Evolutionary conservation across 495 filamentous ascomycete genomes (phyloP), one percentile per base, ranked within the genome.

Genomic region (Venustampulla echinocandica): DNA sequence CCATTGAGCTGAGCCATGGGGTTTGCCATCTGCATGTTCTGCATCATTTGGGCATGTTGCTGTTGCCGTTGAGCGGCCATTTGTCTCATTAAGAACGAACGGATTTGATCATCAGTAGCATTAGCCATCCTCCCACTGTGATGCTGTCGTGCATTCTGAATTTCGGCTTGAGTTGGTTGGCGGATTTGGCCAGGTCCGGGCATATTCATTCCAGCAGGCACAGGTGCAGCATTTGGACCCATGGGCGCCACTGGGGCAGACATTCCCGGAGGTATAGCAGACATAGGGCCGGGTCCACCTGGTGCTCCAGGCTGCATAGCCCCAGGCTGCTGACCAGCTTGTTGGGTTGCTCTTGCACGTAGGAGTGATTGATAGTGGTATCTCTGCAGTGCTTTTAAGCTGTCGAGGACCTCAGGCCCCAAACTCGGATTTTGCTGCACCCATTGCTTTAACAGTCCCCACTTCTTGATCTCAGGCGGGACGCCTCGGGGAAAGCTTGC

Each of bases 391-490:
- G 57, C 59, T 46, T 73, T 59, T 2, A 87, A 46, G 36, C 69
- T 67, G 10, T 64, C 55, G 5, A 71, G 37, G 21, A 72, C 67
- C 1, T 68, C 57, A 1, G 64, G 56, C 2, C 60, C 56, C 13
- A 69, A 32, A 4, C 50, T 57, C 24, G 69, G 67, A 53, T 80
- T 81, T 36, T 68, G 57, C 1, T 50, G 40, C 1, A 76, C 64
- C 69, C 74, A 84, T 32, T 76, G 63, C 59, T 86, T 89, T 0
- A 93, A 64, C 40, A 84, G 76, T 21, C 70, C 73, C 86, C 86
- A 93, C 45, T 78, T 81, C 57, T 77, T 82, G 14, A 84, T 62
- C 2, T 80, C 62, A 13, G 71, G 72, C 2, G 84, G 81, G 0
- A 81, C 60, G 10, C 67, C 65, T 36, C 65, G 55, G 17, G 55